Evolutionary conservation across 768 basidiomycete genomes (phyloP), one percentile per base, ranked within the genome.

Genomic region (Cubamyces sp.): DNA sequence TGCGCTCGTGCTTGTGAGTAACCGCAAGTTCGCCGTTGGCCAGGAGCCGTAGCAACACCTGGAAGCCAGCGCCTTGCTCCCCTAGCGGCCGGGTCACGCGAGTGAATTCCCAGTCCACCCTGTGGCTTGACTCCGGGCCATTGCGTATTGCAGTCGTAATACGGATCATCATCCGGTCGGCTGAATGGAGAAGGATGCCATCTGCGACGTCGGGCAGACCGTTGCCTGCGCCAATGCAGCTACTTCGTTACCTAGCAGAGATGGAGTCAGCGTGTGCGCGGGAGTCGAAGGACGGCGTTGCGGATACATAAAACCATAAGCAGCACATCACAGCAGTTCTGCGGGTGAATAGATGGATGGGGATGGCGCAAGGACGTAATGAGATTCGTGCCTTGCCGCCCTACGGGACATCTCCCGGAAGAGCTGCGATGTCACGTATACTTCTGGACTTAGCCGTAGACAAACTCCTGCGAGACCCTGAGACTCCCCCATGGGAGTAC

Each of bases 281-380:
- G 49, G 41, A 59, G 41, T 51, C 34, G 46, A 57, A 57, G 45
- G 34, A 40, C 34, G 43, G 23, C 37, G 30, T 30, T 34, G 41
- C 15, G 39, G 47, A 51, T 39, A 46, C 12, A 18, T 15, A 25
- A 37, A 25, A 1, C 61, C 43, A 46, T 28, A 57, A 5, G 3
- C 23, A 50, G 50, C 12, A 47, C 55, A 42, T 23, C 49, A 18
- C 48, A 5, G 11, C 12, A 11, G 12, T 53, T n/a, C 50, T 19
- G 7, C 12, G 18, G 37, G n/a, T 18, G 14, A 25, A 21, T 8
- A 16, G 19, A 41, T 52, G 16, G 23, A 47, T 41, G 23, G 21
- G 39, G 57, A 54, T 40, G 56, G 51, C 47, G 47, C 21, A n/a
- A 41, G 42, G 51, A 63, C 62, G 62, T 63, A 58, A 63, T 63